Conservation (phyloP, 192 early-diverging fungal species). For the Dissophora globulifera region DNA sequence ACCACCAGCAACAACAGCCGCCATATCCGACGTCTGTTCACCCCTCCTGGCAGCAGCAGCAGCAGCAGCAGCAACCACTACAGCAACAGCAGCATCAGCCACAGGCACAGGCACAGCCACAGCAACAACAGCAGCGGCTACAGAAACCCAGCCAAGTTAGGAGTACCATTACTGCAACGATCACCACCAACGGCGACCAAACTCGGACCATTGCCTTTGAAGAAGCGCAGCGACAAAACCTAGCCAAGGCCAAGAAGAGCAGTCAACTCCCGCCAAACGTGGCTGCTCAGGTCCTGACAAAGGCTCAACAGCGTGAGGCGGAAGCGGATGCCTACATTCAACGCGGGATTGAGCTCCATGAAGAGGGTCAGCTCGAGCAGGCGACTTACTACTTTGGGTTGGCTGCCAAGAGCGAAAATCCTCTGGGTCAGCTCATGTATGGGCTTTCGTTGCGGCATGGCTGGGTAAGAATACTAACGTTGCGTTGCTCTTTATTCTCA, state of each 20-base stretch:
- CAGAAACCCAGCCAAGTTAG: background rate
- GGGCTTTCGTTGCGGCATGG: constrained; percentile 83
- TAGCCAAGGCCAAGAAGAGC: background rate
- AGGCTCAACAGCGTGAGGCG: constrained; percentile 38
- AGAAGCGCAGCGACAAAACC: constrained; percentile 3
- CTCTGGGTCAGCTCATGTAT: constrained; percentile 82
- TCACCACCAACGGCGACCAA: constrained; percentile 7
- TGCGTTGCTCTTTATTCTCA: too few relatives aligned
- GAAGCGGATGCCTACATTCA: constrained; percentile 72
- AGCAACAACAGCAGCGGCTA: background rate
- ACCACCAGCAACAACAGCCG: constrained; percentile 12
- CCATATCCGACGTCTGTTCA: background rate
- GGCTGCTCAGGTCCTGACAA: constrained; percentile 19
- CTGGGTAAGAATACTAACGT: constrained; percentile 67
- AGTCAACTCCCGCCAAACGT: constrained; percentile 7
- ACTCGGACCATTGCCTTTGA: constrained; percentile 17
- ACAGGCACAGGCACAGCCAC: background rate
- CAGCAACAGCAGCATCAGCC: constrained; percentile 1
- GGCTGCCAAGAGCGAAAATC: constrained; percentile 73
- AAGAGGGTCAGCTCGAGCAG: constrained; percentile 77
- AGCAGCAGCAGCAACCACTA: constrained; percentile 7
- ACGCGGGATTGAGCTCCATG: constrained; percentile 76
- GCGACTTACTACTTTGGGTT: constrained; percentile 76
- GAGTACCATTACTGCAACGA: constrained; percentile 29
- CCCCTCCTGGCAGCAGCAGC: constrained; percentile 3